Conservation (phyloP, 441 rosid species). For the Erodium moschatum region DNA sequence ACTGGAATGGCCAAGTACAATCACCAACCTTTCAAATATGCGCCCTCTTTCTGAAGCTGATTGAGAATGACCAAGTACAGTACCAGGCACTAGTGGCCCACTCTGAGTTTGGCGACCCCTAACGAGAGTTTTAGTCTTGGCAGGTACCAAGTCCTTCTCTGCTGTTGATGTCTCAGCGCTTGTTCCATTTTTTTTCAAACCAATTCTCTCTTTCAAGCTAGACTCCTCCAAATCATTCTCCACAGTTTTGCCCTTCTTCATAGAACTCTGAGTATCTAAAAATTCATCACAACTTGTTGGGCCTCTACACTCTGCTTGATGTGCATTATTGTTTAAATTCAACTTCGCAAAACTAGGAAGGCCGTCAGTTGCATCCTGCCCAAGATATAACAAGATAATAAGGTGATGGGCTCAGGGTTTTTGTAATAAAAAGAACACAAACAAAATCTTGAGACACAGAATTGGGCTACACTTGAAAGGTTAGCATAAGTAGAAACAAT, state of each 20-base stretch:
- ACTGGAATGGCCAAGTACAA: constrained; percentile 5
- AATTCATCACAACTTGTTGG: constrained; percentile 29
- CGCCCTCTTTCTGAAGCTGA: constrained; percentile 54
- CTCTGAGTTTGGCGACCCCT: constrained; percentile 74
- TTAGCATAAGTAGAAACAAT: not conserved
- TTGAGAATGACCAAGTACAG: constrained; percentile 35
- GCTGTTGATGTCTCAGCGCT: constrained; percentile 30
- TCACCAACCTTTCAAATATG: constrained; percentile 52
- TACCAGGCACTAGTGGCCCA: constrained; percentile 73
- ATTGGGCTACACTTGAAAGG: not conserved
- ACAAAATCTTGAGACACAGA: not conserved
- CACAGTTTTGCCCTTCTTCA: constrained; percentile 45
- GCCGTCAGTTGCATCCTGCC: constrained; percentile 28
- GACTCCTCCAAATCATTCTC: too few relatives aligned
- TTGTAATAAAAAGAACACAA: not conserved
- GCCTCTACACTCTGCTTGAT: constrained; percentile 19
- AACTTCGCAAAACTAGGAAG: too few relatives aligned
- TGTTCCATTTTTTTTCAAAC: too few relatives aligned
- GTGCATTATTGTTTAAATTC: too few relatives aligned
- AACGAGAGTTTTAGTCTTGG: constrained; percentile 36
- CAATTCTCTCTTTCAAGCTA: too few relatives aligned
- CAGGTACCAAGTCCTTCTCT: constrained; percentile 38
- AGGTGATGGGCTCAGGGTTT: not conserved
- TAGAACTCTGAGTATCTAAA: constrained; percentile 30
- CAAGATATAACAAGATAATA: constrained; percentile 15